Percentiles rank a stretch among this genome's conserved stretches.
These are phyloP conservation scores for Penicillium roqueforti DNA, from an alignment of 495 filamentous ascomycete genomes.

Conservation along the genomic window DNA sequence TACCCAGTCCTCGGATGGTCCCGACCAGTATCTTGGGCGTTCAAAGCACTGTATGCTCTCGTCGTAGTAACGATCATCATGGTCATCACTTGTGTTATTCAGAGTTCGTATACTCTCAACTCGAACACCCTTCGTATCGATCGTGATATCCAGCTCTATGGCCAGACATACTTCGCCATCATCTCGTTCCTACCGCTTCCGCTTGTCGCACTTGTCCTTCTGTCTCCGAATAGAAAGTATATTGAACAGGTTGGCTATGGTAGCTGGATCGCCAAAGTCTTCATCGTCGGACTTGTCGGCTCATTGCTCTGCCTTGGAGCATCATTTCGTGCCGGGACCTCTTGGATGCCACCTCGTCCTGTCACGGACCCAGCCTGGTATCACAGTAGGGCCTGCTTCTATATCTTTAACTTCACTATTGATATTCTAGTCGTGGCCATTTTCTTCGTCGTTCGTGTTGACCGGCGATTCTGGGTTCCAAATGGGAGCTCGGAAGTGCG, in stretches of 20 bases:
- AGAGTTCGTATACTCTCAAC: conserved; percentile 63
- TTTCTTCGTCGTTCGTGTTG: conserved; percentile 63
- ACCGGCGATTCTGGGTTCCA: conserved; percentile 65
- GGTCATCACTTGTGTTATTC: conserved; percentile 62
- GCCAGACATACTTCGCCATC: conserved; percentile 60
- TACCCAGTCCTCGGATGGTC: conserved; percentile 72
- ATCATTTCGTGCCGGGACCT: conserved; percentile 57
- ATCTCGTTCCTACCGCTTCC: conserved; percentile 73
- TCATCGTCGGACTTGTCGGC: conserved; percentile 54
- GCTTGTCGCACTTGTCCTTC: conserved; percentile 49
- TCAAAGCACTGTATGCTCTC: conserved; percentile 57
- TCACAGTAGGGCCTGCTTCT: conserved; percentile 67
- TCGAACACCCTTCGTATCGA: conserved; percentile 45
- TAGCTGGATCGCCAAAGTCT: conserved; percentile 57
- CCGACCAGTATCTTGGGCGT: conserved; percentile 39
- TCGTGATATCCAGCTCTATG: conserved; percentile 63
- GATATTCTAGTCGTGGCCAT: conserved; percentile 65
- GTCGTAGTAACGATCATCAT: conserved; percentile 60
- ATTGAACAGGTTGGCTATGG: conserved; percentile 72
- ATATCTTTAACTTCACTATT: conserved; percentile 69
- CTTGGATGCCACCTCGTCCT: conserved; percentile 51
- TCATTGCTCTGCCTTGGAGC: conserved; percentile 65
- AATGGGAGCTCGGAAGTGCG: conserved; percentile 27
- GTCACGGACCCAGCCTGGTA: conserved; percentile 59
- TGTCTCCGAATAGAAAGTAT: conserved; percentile 43